These are phyloP conservation scores for Didymellaceae sp. DNA, from an alignment of 2,329 filamentous ascomycete genomes.

Conservation along the genomic window DNA sequence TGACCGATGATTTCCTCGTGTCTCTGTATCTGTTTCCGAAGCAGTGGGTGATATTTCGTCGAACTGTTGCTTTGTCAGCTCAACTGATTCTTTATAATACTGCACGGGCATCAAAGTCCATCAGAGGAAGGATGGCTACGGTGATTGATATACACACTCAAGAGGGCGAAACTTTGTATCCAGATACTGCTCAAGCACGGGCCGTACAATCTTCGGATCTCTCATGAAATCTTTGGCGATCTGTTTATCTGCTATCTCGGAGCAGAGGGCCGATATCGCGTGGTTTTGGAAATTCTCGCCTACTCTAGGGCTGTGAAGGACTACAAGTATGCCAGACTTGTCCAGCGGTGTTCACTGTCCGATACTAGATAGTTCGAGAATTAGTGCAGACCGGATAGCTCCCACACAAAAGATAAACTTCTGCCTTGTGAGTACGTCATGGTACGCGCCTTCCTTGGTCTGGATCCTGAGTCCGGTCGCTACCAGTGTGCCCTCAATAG, in stretches of 20 bases:
- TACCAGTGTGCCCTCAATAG: constrained; percentile 2
- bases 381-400: constrained; percentile 5
- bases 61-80: constrained; percentile 1
- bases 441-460: constrained; percentile 33
- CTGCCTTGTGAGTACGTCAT: constrained; percentile 16
- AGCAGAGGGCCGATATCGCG: constrained; percentile 14
- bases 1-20: constrained; percentile 4
- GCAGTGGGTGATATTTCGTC: constrained; percentile 11
- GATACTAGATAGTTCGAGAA: constrained; percentile 20
- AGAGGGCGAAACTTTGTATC: constrained; percentile 30
- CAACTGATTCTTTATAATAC: not conserved
- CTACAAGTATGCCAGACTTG: constrained; percentile 1
- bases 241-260: constrained; percentile 4
- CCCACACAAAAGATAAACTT: constrained; percentile 23
- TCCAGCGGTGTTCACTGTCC: constrained; percentile 7
- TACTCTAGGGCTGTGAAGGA: constrained; percentile 16
- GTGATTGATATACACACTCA: constrained; percentile 22
- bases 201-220: constrained; percentile 26
- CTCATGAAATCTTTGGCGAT: constrained; percentile 24
- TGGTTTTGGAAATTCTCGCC: constrained; percentile 32
- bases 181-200: constrained; percentile 25
- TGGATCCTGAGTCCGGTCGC: constrained; percentile 38
- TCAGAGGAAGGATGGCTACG: constrained; percentile 33
- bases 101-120: constrained; percentile 27
- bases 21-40: constrained; percentile 3